Percentiles rank a stretch among this genome's conserved stretches.
phyloP scores from a whole-genome alignment of 139 green algal genomes.

The Chlamydomonas asymmetrica region DNA sequence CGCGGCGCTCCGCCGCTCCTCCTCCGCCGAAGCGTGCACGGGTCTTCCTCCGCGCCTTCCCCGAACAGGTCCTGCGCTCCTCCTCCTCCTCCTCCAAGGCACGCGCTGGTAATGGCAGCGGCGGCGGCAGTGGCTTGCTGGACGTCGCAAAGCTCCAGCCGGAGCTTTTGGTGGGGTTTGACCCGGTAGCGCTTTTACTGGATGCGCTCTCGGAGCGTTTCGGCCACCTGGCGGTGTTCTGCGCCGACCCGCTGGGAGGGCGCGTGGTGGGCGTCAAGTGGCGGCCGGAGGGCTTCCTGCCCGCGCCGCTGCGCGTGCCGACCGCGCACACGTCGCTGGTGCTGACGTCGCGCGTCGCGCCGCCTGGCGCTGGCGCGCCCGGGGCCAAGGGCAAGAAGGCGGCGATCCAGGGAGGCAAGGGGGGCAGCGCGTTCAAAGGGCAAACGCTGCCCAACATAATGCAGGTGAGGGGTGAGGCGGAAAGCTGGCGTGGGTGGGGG shows the following conservation, averaged over 20 bases:
- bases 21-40: constrained; percentile 38
- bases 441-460: no score
- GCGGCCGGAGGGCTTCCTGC: constrained; percentile 38
- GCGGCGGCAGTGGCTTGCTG: no score
- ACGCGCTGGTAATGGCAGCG: no score
- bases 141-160: constrained; percentile 41
- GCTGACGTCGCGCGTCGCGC: constrained; percentile 1
- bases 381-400: no score
- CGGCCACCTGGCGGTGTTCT: constrained; percentile 60
- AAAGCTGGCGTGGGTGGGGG: no score
- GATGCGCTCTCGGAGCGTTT: constrained; percentile 46
- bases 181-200: constrained; percentile 59
- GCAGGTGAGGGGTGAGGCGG: no score
- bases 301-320: constrained; percentile 36
- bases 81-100: no score
- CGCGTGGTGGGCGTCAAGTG: constrained; percentile 66
- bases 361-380: no score
- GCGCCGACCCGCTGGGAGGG: constrained; percentile 56
- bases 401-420: no score
- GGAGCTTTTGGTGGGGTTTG: constrained; percentile 81
- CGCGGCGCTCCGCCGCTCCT: background rate
- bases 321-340: constrained; percentile 37
- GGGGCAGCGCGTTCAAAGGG: no score
- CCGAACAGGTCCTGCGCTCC: constrained; percentile 39
- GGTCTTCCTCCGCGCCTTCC: constrained; percentile 49